Evolutionary conservation across 129 eudicot genomes (phyloP).

Genomic region (Escallonia rubra): DNA sequence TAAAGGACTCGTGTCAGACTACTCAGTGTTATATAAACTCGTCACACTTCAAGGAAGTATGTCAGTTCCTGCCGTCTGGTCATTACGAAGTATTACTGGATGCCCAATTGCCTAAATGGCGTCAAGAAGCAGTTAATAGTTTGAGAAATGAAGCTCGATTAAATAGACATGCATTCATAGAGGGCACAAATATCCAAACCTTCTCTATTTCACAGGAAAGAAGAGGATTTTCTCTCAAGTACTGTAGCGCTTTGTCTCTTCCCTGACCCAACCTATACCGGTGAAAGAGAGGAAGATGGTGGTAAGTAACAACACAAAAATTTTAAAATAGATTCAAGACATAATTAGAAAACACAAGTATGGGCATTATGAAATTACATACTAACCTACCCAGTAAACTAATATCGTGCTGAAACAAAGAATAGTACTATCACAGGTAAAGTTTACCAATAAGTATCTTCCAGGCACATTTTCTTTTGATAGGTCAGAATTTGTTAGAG

Average conservation of each 20-base stretch:
- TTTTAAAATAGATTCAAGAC: background rate
- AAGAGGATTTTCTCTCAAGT: slow-evolving; percentile 71
- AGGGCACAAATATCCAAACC: slow-evolving; percentile 36
- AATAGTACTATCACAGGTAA: background rate
- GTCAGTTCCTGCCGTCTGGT: background rate
- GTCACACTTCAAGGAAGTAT: background rate
- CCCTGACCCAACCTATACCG: slow-evolving; percentile 89
- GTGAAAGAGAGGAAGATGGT: background rate
- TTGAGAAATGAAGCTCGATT: background rate
- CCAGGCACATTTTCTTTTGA: too few relatives aligned
- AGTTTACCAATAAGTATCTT: background rate
- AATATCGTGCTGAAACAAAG: background rate
- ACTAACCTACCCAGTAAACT: background rate
- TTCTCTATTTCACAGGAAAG: slow-evolving; percentile 82
- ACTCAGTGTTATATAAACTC: background rate
- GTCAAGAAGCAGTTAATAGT: background rate
- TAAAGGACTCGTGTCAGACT: too few relatives aligned
- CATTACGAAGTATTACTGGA: background rate
- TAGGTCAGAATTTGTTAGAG: too few relatives aligned
- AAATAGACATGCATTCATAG: background rate
- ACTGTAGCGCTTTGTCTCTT: slow-evolving; percentile 84
- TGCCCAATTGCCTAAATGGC: background rate
- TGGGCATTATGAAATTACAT: background rate
- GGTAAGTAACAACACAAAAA: background rate
- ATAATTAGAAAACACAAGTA: background rate